These are phyloP conservation scores for Beauveria rudraprayagi DNA, from an alignment of 2,329 filamentous ascomycete genomes.

Conservation along the genomic window DNA sequence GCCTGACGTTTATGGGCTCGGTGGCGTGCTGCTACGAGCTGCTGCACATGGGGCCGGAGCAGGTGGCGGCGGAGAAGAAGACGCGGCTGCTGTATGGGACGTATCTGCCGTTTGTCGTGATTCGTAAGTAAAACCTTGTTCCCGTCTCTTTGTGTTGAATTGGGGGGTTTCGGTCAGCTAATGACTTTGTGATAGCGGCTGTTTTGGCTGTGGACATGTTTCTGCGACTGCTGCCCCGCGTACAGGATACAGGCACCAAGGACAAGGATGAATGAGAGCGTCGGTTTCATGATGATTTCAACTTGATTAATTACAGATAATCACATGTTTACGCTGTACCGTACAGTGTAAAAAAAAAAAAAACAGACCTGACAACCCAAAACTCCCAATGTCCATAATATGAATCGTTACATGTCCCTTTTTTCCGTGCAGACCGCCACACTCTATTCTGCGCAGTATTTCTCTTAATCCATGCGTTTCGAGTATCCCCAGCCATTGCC, in stretches of 20 bases:
- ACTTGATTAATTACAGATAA: background rate
- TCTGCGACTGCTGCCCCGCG: slow-evolving; percentile 37
- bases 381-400: background rate
- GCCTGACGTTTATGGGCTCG: slow-evolving; percentile 44
- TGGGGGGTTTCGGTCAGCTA: background rate
- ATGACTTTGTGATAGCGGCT: slow-evolving; percentile 29
- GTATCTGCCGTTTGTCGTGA: slow-evolving; percentile 42
- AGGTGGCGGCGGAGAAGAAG: slow-evolving; percentile 39
- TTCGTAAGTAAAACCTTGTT: slow-evolving; percentile 37
- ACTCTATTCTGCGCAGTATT: background rate
- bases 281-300: background rate
- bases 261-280: slow-evolving; percentile 14
- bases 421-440: background rate
- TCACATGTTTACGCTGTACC: background rate
- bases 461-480: slow-evolving; percentile 40
- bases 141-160: background rate
- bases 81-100: slow-evolving; percentile 37
- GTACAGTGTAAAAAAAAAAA: background rate
- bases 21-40: slow-evolving; percentile 44
- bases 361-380: background rate
- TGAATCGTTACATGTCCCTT: background rate
- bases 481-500: slow-evolving; percentile 55
- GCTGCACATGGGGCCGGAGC: slow-evolving; percentile 37
- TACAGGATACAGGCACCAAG: slow-evolving; percentile 33
- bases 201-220: slow-evolving; percentile 49